These are phyloP conservation scores for Kwoniella europaea DNA, from an alignment of 768 basidiomycete species.

Conservation along the genomic window DNA sequence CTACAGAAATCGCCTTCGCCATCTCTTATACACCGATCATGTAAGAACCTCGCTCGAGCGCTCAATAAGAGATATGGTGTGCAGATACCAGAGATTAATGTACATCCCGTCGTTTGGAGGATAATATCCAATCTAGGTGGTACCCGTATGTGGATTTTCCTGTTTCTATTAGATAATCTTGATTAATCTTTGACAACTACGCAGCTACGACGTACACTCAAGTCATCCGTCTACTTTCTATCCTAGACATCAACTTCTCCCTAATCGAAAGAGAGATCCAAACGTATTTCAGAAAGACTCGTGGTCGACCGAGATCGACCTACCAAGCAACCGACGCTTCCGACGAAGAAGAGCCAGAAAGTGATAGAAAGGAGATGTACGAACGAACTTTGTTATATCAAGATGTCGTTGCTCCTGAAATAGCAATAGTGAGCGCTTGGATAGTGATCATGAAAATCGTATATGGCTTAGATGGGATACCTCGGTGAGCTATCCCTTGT, in stretches of 20 bases:
- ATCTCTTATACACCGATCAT: constrained; percentile 11
- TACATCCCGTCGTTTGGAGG: constrained; percentile 78
- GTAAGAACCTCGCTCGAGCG: constrained; percentile 67
- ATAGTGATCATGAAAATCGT: constrained; percentile 80
- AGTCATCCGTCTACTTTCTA: constrained; percentile 29
- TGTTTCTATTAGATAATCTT: too few relatives aligned
- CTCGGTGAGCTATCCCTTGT: constrained; percentile 61
- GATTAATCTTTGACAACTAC: too few relatives aligned
- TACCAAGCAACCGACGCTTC: background rate
- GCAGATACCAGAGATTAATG: constrained; percentile 74
- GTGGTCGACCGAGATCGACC: constrained; percentile 55
- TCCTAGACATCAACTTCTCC: constrained; percentile 39
- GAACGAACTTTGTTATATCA: constrained; percentile 67
- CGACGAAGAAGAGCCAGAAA: constrained; percentile 1
- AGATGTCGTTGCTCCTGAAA: constrained; percentile 66
- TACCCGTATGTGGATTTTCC: constrained; percentile 67
- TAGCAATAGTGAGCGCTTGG: constrained; percentile 65
- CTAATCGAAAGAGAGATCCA: constrained; percentile 62
- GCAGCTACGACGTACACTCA: constrained; percentile 45
- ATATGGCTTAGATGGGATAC: constrained; percentile 77
- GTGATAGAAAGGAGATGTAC: constrained; percentile 64
- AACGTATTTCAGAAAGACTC: constrained; percentile 68
- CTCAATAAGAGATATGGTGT: constrained; percentile 67
- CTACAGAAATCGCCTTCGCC: constrained; percentile 69
- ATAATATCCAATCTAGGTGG: constrained; percentile 70